Conservation (phyloP, 371 early-diverging fungal genomes). For the Mucor racemosus region DNA sequence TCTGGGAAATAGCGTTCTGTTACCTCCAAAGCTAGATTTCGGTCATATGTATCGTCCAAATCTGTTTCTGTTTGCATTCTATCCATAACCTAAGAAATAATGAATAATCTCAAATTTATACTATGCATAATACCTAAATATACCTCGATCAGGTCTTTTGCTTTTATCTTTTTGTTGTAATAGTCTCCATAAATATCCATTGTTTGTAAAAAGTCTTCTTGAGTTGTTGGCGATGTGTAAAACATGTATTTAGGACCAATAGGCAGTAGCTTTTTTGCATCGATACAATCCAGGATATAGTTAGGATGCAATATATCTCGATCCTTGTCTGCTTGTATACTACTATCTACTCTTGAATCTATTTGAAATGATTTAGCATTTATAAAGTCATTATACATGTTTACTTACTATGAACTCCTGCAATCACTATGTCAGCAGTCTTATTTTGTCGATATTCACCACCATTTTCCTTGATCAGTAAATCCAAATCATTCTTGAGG, state of each 20-base stretch:
- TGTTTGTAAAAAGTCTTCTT: slow-evolving; percentile 41
- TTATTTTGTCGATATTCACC: slow-evolving; percentile 63
- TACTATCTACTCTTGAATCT: slow-evolving; percentile 54
- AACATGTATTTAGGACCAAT: slow-evolving; percentile 70
- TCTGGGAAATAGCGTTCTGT: slow-evolving; percentile 37
- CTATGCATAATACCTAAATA: not conserved
- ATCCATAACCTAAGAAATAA: not conserved
- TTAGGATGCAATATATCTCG: slow-evolving; percentile 53
- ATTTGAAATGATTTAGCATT: not conserved
- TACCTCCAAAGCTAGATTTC: slow-evolving; percentile 24
- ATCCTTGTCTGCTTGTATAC: slow-evolving; percentile 53
- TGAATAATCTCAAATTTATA: not conserved
- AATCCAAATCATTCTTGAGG: slow-evolving; percentile 61
- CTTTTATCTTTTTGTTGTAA: slow-evolving; percentile 52
- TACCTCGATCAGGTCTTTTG: slow-evolving; percentile 10
- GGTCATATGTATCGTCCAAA: not conserved
- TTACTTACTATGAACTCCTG: slow-evolving; percentile 52
- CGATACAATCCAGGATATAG: slow-evolving; percentile 67
- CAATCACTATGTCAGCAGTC: slow-evolving; percentile 38
- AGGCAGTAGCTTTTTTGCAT: slow-evolving; percentile 49
- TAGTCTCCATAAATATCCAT: slow-evolving; percentile 75
- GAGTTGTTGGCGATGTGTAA: slow-evolving; percentile 55
- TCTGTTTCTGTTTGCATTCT: not conserved
- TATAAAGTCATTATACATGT: no score
- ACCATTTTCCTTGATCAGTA: slow-evolving; percentile 63